Conservation (phyloP, 305 asterid species). For the Solanum hybrid region DNA sequence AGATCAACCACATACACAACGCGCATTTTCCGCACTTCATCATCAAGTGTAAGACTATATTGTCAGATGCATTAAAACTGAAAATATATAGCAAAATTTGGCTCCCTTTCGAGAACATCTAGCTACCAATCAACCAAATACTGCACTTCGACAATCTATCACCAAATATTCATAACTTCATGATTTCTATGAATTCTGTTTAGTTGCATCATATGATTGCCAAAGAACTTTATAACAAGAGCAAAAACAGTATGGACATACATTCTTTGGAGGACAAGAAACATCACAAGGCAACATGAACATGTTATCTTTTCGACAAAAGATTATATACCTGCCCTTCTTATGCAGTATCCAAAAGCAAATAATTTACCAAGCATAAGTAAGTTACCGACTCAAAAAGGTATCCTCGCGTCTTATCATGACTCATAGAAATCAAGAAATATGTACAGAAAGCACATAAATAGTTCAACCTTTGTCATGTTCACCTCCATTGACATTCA, state of each 20-base stretch:
- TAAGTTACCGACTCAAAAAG: not conserved
- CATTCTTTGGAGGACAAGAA: not conserved
- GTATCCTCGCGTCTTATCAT: not conserved
- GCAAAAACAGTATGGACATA: not conserved
- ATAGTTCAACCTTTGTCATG: constrained; percentile 2
- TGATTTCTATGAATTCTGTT: not conserved
- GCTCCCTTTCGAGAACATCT: not conserved
- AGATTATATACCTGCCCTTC: not conserved
- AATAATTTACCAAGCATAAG: not conserved
- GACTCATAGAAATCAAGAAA: not conserved
- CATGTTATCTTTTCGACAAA: not conserved
- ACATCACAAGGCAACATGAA: not conserved
- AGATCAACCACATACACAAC: not conserved
- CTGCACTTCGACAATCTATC: not conserved
- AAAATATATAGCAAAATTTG: not conserved
- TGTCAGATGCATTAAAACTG: not conserved
- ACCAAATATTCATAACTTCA: not conserved
- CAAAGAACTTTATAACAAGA: not conserved
- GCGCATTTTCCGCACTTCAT: not conserved
- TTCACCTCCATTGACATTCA: not conserved
- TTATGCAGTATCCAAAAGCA: not conserved
- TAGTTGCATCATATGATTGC: not conserved
- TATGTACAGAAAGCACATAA: not conserved
- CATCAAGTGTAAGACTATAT: not conserved
- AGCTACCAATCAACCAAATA: not conserved